Base-by-base conservation (phyloP, 192 early-diverging fungal species). In the Cetraspora pellucida region DNA sequence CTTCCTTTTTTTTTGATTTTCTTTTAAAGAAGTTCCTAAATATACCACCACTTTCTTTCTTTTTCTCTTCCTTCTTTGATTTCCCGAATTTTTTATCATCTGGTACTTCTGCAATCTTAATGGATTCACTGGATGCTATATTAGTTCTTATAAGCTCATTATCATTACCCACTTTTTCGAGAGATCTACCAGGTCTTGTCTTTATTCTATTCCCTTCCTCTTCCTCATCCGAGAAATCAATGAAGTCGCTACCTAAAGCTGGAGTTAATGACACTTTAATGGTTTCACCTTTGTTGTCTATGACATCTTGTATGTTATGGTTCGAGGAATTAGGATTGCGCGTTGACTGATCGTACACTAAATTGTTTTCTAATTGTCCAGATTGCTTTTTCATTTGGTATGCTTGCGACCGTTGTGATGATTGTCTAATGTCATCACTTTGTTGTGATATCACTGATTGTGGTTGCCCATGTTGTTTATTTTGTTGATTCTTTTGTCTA, bases 1-100 rank as follows among this genome's bases (percentile, higher is more conserved):
- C 60, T 28, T 66, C 19, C 4, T 66, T 66, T 14, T 54, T 54
- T 28, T 54, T 76, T 31, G 45, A 37, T 66, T 66, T 55, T 9
- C 37, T 76, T 54, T 37, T 49, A 55, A 76, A 76, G 1, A 76
- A 16, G 4, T 64, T 76, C 10, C 52, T 45, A 21, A 49, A 63
- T 19, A 54, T 54, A 19, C 50, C 50, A 9, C 74, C 63, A 54
- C 23, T 19, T 13, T 45, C 28, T 45, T 78, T 74, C 44, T 83
- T 74, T 64, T 81, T 79, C 31, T 64, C 44, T 45, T 67, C 45
- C 55, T 83, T 79, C 65, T 78, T 78, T 16, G 68, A 77, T 58
- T 82, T 82, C 7, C 37, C 37, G 1, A 1, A 37, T 37, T 63
- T 79, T 65, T 43, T 54, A 54, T 30, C 77, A 30, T 81, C 77